Base-by-base conservation (phyloP, 2,329 filamentous ascomycete genomes). In the Rhexocercosporidium sp. region DNA sequence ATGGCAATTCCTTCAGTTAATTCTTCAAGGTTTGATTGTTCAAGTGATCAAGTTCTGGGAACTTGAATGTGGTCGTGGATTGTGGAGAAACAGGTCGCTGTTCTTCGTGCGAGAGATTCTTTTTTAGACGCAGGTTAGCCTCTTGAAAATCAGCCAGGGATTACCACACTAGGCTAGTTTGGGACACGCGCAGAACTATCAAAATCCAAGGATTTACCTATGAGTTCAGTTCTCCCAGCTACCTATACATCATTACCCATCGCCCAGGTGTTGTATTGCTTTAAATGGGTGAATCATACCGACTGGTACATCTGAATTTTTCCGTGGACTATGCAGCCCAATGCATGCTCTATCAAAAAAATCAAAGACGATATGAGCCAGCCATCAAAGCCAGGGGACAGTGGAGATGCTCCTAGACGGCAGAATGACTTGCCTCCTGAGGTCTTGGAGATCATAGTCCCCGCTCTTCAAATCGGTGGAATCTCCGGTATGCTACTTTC, bases 381-480 rank as follows among this genome's bases (percentile, higher is more conserved):
- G 34, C 16, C 62, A 44, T 31, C 51, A 22, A 57, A 56, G 16
- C 14, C 63, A 63, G 64, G 54, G 54, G 46, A 14, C 29, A 34
- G 31, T 39, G 63, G 39, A 62, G 65, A 65, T 59, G 37, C 59
- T 25, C 60, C 64, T 53, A 65, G 14, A 51, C 53, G 53, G 31
- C 37, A 37, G 59, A 64, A 71, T 67, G 64, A 63, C 27, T 37
- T 84, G 25, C 79, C 84, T 16, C 80, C 81, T 5, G 81, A 82
- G 60, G 68, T 85, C 7, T 70, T 79, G 7, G 81, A 83, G 1
- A 78, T 86, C 9, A 71, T 87, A 20, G 75, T 78, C 9, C 83
- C 84, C 22, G 84, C 88, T 25, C 75, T 90, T 59, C 85, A 88
- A 73, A 81, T 89, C 65, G 90, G 89, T 31, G 82, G 82, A n/a